These are phyloP conservation scores for Camillea tinctor DNA, from an alignment of 2,329 filamentous ascomycete genomes.

Conservation along the genomic window DNA sequence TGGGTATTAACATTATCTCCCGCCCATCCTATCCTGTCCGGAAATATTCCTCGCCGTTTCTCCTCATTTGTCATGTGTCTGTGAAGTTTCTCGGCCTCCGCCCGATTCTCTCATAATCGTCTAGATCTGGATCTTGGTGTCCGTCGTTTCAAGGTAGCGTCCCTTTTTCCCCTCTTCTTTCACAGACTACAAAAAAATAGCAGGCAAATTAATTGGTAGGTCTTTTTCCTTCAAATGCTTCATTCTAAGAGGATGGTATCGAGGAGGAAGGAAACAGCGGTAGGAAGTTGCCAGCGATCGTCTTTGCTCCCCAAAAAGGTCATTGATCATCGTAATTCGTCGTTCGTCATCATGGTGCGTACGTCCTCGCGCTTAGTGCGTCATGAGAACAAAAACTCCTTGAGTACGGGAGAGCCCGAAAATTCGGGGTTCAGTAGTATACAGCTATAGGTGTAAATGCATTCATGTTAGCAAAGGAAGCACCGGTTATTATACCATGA, in stretches of 20 bases:
- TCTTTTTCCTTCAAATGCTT: too few species aligned
- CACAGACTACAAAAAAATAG: too few species aligned
- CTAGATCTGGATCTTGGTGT: neutral
- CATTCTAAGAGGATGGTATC: neutral
- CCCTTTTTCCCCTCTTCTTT: too few species aligned
- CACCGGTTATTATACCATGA: neutral
- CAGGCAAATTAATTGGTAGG: too few species aligned
- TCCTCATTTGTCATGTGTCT: too few species aligned
- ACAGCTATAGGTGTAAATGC: slow-evolving; percentile 55
- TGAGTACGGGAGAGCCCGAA: slow-evolving; percentile 83
- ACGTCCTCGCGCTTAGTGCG: slow-evolving; percentile 6
- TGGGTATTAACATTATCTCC: too few species aligned
- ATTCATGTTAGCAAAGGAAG: slow-evolving; percentile 19
- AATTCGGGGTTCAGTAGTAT: slow-evolving; percentile 92
- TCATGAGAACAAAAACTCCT: slow-evolving; percentile 80
- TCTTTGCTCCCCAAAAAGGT: neutral
- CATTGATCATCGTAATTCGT: neutral
- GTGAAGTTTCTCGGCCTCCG: too few species aligned
- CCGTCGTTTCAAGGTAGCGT: neutral
- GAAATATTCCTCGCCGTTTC: too few species aligned
- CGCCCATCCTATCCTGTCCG: too few species aligned
- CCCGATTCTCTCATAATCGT: neutral
- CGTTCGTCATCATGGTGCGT: neutral
- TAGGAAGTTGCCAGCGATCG: neutral
- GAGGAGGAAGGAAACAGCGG: neutral